phyloP scores from a whole-genome alignment of 1,139 yeast species.

The Groenewaldozyma auringiensis region DNA sequence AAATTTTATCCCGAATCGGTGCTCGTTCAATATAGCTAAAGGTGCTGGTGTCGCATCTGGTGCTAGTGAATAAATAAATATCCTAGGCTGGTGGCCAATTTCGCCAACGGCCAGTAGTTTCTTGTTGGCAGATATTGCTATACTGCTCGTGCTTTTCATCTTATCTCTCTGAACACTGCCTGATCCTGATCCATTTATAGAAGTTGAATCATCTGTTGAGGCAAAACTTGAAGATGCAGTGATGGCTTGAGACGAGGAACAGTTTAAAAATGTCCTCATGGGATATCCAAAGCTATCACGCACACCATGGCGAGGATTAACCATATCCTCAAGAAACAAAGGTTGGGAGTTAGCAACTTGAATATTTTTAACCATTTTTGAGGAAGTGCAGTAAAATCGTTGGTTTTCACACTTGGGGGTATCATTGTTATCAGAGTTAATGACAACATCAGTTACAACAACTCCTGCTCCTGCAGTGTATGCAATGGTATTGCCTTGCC shows the following conservation, averaged over 20 bases:
- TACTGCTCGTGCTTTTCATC: conserved; percentile 47
- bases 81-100: conserved; percentile 56
- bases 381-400: conserved; percentile 23
- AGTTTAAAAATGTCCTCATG: background rate
- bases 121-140: conserved; percentile 49
- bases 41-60: conserved; percentile 40
- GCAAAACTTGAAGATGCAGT: background rate
- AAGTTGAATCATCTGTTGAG: background rate
- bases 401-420: conserved; percentile 9
- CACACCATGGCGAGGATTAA: background rate
- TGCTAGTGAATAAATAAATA: conserved; percentile 52
- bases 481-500: conserved; percentile 41
- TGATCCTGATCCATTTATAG: conserved; percentile 6
- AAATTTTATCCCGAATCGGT: conserved; percentile 52
- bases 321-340: background rate
- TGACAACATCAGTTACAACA: conserved; percentile 39
- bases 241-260: background rate
- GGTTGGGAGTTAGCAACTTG: conserved; percentile 9
- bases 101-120: conserved; percentile 58
- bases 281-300: conserved; percentile 5
- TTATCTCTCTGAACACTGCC: conserved; percentile 27
- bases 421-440: conserved; percentile 6
- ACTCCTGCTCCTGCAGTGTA: conserved; percentile 67
- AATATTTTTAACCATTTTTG: conserved; percentile 15
- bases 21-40: conserved; percentile 48